Evolutionary conservation across 352 stramenopile species (phyloP).

Genomic region (Nothophytophthora sp.): DNA sequence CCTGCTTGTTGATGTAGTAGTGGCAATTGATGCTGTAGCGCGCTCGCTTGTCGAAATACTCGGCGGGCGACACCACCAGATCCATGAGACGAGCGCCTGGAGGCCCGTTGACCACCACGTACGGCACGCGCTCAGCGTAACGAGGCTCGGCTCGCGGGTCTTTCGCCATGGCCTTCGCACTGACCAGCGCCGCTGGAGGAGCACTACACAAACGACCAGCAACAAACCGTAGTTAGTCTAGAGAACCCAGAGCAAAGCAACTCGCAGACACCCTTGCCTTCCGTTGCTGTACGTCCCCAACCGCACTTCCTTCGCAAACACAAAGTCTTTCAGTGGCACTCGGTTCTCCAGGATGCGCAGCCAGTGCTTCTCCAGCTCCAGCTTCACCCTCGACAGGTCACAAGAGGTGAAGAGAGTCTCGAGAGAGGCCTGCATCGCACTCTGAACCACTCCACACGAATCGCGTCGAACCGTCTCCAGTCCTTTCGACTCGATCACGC

Average conservation of each 20-base stretch:
- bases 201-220: conserved; percentile 34
- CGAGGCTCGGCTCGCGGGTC: conserved; percentile 76
- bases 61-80: conserved; percentile 85
- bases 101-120: conserved; percentile 90
- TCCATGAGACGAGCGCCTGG: conserved; percentile 89
- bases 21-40: conserved; percentile 85
- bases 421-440: conserved; percentile 64
- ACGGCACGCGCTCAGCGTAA: conserved; percentile 88
- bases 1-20: conserved; percentile 94
- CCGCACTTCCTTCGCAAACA: conserved; percentile 87
- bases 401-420: conserved; percentile 66
- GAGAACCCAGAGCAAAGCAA: not conserved
- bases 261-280: conserved; percentile 25
- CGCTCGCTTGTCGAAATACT: conserved; percentile 51
- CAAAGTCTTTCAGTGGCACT: conserved; percentile 72
- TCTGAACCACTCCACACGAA: conserved; percentile 89
- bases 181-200: conserved; percentile 78
- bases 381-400: conserved; percentile 75
- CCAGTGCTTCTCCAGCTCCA: conserved; percentile 64
- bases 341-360: conserved; percentile 63
- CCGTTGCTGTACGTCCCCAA: conserved; percentile 78
- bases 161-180: conserved; percentile 75
- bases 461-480: conserved; percentile 93
- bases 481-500: conserved; percentile 90
- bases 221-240: no score